Base-by-base conservation (phyloP, 805 yeast species). In the Ogataea pini region DNA sequence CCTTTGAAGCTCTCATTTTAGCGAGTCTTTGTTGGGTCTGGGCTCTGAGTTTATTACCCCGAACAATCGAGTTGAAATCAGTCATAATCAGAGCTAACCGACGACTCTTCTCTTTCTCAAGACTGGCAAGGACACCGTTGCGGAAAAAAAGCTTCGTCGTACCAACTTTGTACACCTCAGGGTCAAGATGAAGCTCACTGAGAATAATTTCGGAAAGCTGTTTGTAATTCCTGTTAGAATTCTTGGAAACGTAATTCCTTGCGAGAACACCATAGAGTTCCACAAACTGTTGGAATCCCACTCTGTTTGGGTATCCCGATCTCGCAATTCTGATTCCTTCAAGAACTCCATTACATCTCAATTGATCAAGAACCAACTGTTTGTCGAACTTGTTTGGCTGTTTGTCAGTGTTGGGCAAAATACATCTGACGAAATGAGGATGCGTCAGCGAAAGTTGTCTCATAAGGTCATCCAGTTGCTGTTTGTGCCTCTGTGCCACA, bases 241-340 rank as follows among this genome's bases (percentile, higher is more conserved):
- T 61, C 10, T 39, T 50, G 5, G 71, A 67, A 25, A 52, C 36
- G 33, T 72, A 68, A 40, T 77, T 76, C 13, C 75, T 70, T 7
- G 82, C 75, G 20, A 94, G 70, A n/a, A 91, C 78, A 25, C 79
- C 78, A 64, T 94, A 94, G 46, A 96, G 76, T 32, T 72, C 75
- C 44, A 78, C 80, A 69, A 94, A 94, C 41, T 89, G 92, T 38
- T 83, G 79, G 66, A 91, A 92, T 24, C 83, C 80, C 62, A 92
- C 81, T 55, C 97, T 79, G 67, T 94, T 94, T 4, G 99, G 99
- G 66, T 86, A 94, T 2, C 99, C 99, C 7, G 96, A 89, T 55
- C 99, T 79, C 0, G 98, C 96, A 50, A 94, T 94, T 67, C 99
- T 78, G 25, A 94, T 94, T 52, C 99, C 99, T 73, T 94, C 99